phyloP scores from a whole-genome alignment of 176 grass and related monocot species.

The Pontederia paniculata region DNA sequence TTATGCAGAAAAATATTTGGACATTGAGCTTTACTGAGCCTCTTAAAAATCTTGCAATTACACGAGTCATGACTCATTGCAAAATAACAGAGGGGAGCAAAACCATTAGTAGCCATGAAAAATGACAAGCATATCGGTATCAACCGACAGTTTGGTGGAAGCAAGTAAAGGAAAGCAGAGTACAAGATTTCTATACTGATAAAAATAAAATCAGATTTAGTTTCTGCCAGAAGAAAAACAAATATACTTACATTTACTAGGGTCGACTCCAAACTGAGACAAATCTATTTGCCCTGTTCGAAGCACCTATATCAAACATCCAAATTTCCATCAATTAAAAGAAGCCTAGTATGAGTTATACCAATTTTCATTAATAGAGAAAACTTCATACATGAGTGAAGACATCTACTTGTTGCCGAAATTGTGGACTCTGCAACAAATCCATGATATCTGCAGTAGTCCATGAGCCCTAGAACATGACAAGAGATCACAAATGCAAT shows the following conservation, averaged over 20 bases:
- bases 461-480: slow-evolving; percentile 61
- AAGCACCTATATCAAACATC: slow-evolving; percentile 48
- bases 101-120: too few relatives aligned
- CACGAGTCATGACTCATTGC: too few relatives aligned
- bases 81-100: too few relatives aligned
- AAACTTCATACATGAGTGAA: slow-evolving; percentile 65
- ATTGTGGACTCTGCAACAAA: slow-evolving; percentile 78
- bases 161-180: neutral
- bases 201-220: neutral
- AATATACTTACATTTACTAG: slow-evolving; percentile 67
- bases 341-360: neutral
- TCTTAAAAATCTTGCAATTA: too few relatives aligned
- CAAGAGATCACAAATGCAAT: slow-evolving; percentile 11
- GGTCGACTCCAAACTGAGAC: slow-evolving; percentile 82
- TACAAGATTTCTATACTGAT: too few relatives aligned
- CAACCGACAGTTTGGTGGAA: neutral
- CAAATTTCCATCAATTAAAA: slow-evolving; percentile 21
- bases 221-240: neutral
- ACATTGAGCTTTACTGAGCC: too few relatives aligned
- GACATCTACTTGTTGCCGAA: slow-evolving; percentile 86
- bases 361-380: slow-evolving; percentile 7
- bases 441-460: slow-evolving; percentile 69
- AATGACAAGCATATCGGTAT: neutral
- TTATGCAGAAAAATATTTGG: too few relatives aligned
- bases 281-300: slow-evolving; percentile 86